Conservation (phyloP, 2,329 filamentous ascomycete genomes). For the Fusarium globosum region DNA sequence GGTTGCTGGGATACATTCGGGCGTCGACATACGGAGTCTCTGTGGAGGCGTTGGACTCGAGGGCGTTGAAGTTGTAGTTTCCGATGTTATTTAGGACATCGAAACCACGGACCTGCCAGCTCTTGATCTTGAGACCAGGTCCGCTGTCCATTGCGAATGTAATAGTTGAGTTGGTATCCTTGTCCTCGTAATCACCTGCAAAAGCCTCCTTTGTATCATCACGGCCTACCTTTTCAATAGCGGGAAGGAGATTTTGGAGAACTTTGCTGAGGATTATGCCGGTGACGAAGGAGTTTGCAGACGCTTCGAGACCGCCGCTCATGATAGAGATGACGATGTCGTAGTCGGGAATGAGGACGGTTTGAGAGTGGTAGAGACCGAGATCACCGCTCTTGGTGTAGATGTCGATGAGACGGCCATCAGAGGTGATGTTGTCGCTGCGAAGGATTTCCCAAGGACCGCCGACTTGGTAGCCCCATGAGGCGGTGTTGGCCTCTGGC, state of each 20-base stretch:
- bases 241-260: conserved; percentile 52
- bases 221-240: conserved; percentile 56
- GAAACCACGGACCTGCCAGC: conserved; percentile 55
- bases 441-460: conserved; percentile 61
- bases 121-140: conserved; percentile 52
- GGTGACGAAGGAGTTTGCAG: conserved; percentile 25
- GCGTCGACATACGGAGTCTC: conserved; percentile 35
- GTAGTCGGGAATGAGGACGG: conserved; percentile 60
- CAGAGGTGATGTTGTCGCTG: conserved; percentile 49
- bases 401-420: conserved; percentile 56
- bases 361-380: conserved; percentile 53
- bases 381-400: conserved; percentile 60
- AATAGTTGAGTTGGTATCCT: conserved; percentile 53
- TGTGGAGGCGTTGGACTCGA: conserved; percentile 14
- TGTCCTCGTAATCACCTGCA: conserved; percentile 54
- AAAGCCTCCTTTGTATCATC: conserved; percentile 48
- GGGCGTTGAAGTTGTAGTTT: conserved; percentile 39
- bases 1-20: conserved; percentile 48
- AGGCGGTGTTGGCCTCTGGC: conserved; percentile 53
- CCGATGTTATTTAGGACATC: conserved; percentile 53
- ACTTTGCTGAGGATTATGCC: conserved; percentile 45
- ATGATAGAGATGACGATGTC: conserved; percentile 56
- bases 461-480: conserved; percentile 53
- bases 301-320: conserved; percentile 48
- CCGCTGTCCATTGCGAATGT: conserved; percentile 52